Percentiles rank a stretch among this genome's conserved stretches.
Evolutionary conservation across 805 yeast genomes (phyloP).

Genomic region (Pichia rugopelliculosa): DNA sequence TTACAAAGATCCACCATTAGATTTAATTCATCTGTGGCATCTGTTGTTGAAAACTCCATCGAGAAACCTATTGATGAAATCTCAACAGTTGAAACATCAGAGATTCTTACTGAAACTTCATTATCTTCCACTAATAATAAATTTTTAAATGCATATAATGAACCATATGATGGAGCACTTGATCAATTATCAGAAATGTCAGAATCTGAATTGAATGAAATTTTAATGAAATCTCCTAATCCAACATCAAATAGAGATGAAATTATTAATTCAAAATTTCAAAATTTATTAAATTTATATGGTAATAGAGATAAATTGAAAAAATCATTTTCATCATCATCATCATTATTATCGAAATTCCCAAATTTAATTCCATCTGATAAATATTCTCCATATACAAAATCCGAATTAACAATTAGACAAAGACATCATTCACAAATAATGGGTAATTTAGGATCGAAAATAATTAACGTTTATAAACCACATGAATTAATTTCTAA

Average conservation of each 20-base stretch:
- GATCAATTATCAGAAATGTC: slow-evolving; percentile 19
- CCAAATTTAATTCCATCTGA: slow-evolving; percentile 62
- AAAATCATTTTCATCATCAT: slow-evolving; percentile 18
- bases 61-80: neutral
- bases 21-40: neutral
- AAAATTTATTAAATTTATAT: slow-evolving; percentile 22
- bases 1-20: slow-evolving; percentile 2
- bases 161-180: slow-evolving; percentile 9
- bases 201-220: slow-evolving; percentile 21
- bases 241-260: slow-evolving; percentile 27
- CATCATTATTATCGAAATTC: slow-evolving; percentile 30
- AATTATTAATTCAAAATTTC: slow-evolving; percentile 20
- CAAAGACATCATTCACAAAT: slow-evolving; percentile 53
- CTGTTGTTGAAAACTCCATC: neutral
- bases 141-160: slow-evolving; percentile 7
- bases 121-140: neutral
- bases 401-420: slow-evolving; percentile 71
- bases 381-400: slow-evolving; percentile 58
- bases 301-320: slow-evolving; percentile 19
- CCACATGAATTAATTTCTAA: slow-evolving; percentile 60
- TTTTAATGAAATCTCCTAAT: slow-evolving; percentile 19
- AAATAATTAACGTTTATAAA: slow-evolving; percentile 51
- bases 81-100: neutral
- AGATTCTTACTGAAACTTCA: neutral
- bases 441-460: slow-evolving; percentile 58